Evolutionary conservation across 2,329 filamentous ascomycete genomes (phyloP).

Genomic region (Pseudocercospora musae): DNA sequence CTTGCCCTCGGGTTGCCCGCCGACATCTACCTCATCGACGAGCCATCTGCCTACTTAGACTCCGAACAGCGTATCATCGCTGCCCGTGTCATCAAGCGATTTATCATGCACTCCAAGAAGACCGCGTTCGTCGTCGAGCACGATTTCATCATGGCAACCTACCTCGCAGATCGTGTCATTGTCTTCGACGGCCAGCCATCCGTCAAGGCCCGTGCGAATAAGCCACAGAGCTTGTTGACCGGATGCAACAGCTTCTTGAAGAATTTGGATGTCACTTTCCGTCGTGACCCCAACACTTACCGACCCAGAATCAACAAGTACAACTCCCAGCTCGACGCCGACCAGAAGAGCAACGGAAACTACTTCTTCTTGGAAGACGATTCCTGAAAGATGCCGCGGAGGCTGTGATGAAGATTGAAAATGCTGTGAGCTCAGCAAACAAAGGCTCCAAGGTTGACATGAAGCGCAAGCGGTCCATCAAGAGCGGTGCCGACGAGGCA

Average conservation of each 20-base stretch:
- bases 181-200: conserved; percentile 96
- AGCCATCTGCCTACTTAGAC: conserved; percentile 95
- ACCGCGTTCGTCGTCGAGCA: conserved; percentile 99
- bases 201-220: conserved; percentile 80
- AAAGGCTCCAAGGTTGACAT: conserved; percentile 22
- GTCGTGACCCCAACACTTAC: conserved; percentile 93
- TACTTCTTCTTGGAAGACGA: conserved; percentile 98
- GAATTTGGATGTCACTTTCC: conserved; percentile 97
- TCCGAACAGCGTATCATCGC: conserved; percentile 99
- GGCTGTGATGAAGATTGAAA: conserved; percentile 11
- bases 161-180: conserved; percentile 88
- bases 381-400: conserved; percentile 61
- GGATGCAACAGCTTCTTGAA: conserved; percentile 96
- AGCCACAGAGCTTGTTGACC: conserved; percentile 85
- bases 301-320: conserved; percentile 98
- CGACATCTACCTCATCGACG: conserved; percentile 97
- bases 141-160: conserved; percentile 97
- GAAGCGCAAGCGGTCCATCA: conserved; percentile 31
- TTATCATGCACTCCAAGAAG: conserved; percentile 99
- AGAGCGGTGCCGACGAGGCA: conserved; percentile 51
- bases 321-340: conserved; percentile 92
- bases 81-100: conserved; percentile 96
- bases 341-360: conserved; percentile 91
- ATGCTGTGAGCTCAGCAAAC: conserved; percentile 5
- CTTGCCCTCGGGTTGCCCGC: conserved; percentile 92